These are phyloP conservation scores for Mycena pura DNA, from an alignment of 768 basidiomycete genomes.

Conservation along the genomic window DNA sequence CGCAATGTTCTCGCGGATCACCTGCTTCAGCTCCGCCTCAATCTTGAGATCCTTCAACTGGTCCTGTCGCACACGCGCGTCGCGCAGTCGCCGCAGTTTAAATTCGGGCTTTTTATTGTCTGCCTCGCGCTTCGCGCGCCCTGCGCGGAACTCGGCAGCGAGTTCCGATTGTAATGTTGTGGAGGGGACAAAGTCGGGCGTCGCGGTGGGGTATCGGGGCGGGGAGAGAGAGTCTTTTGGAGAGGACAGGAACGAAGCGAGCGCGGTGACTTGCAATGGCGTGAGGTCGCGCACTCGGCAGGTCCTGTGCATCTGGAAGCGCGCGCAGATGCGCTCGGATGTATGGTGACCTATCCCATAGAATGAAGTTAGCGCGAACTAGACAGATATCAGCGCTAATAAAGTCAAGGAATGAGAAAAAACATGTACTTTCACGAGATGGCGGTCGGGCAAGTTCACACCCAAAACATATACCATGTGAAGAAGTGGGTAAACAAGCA, in stretches of 20 bases:
- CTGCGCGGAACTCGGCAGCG: constrained; percentile 46
- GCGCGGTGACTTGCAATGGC: constrained; percentile 84
- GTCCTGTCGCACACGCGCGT: constrained; percentile 49
- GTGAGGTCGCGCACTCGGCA: constrained; percentile 83
- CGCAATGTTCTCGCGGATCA: constrained; percentile 88
- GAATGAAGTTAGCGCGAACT: constrained; percentile 92
- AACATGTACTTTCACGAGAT: constrained; percentile 67
- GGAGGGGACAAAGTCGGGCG: constrained; percentile 55
- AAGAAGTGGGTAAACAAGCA: background rate
- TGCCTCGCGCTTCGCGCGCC: constrained; percentile 37
- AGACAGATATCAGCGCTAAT: constrained; percentile 48
- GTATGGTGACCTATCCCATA: constrained; percentile 85
- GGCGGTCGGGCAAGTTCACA: constrained; percentile 77
- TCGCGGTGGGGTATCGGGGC: constrained; percentile 71
- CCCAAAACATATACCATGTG: constrained; percentile 89
- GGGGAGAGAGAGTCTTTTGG: constrained; percentile 77
- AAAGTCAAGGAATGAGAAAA: background rate
- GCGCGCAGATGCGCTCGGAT: constrained; percentile 84
- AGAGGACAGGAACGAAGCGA: constrained; percentile 94
- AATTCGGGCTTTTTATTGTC: constrained; percentile 37
- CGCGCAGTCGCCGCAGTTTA: constrained; percentile 14
- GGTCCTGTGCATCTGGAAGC: constrained; percentile 89
- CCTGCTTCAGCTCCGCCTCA: constrained; percentile 84
- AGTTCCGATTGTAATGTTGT: constrained; percentile 48
- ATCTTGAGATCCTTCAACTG: constrained; percentile 78